Conservation (phyloP, 2,329 filamentous ascomycete genomes). For the Gaeumannomyces sp. region DNA sequence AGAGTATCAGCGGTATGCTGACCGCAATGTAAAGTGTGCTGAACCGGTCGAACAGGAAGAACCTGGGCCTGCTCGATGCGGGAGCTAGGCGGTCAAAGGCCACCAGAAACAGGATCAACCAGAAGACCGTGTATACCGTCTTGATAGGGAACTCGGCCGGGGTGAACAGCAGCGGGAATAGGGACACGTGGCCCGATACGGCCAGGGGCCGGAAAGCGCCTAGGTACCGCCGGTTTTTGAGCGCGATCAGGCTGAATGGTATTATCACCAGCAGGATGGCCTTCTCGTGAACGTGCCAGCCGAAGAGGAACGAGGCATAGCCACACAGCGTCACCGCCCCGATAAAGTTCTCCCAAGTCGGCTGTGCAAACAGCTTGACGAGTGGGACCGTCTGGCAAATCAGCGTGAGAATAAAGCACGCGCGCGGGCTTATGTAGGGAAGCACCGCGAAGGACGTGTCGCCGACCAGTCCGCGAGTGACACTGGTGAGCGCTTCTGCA, state of each 20-base stretch:
- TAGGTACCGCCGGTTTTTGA: slow-evolving; percentile 84
- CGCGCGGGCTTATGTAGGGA: slow-evolving; percentile 72
- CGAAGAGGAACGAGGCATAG: slow-evolving; percentile 94
- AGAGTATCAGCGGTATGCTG: slow-evolving; percentile 81
- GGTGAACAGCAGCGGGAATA: slow-evolving; percentile 92
- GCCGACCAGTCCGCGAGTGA: slow-evolving; percentile 87
- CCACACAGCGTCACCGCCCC: slow-evolving; percentile 87
- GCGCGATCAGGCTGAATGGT: slow-evolving; percentile 86
- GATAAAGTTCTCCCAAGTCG: slow-evolving; percentile 84
- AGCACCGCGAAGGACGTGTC: slow-evolving; percentile 92
- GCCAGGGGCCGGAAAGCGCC: slow-evolving; percentile 87
- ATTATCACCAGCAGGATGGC: slow-evolving; percentile 91
- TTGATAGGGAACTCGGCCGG: slow-evolving; percentile 91
- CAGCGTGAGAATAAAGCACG: slow-evolving; percentile 78
- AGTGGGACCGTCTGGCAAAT: slow-evolving; percentile 75
- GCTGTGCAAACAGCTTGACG: slow-evolving; percentile 71
- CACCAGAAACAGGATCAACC: slow-evolving; percentile 80
- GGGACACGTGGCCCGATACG: slow-evolving; percentile 87
- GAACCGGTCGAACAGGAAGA: slow-evolving; percentile 89
- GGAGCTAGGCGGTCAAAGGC: slow-evolving; percentile 84
- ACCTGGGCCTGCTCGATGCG: slow-evolving; percentile 68
- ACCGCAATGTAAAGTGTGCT: slow-evolving; percentile 83
- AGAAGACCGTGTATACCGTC: slow-evolving; percentile 85
- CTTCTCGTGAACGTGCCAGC: slow-evolving; percentile 98
- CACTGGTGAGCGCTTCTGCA: slow-evolving; percentile 70